These are phyloP conservation scores for Chiua virens DNA, from an alignment of 768 basidiomycete genomes.

Conservation along the genomic window DNA sequence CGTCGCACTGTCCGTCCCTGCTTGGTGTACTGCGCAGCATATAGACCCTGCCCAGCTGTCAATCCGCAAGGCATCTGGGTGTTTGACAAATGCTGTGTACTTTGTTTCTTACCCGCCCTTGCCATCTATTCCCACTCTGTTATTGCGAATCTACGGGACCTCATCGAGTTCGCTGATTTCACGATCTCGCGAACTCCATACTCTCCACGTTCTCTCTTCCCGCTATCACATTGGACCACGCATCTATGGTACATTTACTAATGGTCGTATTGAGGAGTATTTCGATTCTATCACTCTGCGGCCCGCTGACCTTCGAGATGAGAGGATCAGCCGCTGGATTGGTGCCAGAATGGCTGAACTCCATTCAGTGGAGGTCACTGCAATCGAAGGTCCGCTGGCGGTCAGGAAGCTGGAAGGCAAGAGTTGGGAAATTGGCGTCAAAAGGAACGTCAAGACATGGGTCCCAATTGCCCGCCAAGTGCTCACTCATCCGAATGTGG, in stretches of 20 bases:
- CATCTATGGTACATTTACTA: slow-evolving; percentile 92
- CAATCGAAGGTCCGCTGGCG: slow-evolving; percentile 50
- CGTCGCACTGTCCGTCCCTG: slow-evolving; percentile 52
- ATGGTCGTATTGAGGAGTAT: slow-evolving; percentile 94
- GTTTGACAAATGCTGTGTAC: slow-evolving; percentile 94
- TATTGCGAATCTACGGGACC: slow-evolving; percentile 91
- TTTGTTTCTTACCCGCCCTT: slow-evolving; percentile 78
- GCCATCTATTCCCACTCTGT: slow-evolving; percentile 57
- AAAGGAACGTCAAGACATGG: slow-evolving; percentile 73
- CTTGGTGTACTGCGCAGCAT: slow-evolving; percentile 51
- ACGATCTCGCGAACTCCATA: slow-evolving; percentile 81
- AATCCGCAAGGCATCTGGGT: slow-evolving; percentile 84
- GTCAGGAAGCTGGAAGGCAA: slow-evolving; percentile 41
- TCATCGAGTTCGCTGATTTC: slow-evolving; percentile 87
- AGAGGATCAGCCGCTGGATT: slow-evolving; percentile 77
- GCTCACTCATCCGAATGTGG: slow-evolving; percentile 57
- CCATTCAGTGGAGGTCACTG: slow-evolving; percentile 83
- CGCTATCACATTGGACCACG: slow-evolving; percentile 86
- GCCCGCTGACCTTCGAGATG: slow-evolving; percentile 74
- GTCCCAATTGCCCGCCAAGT: slow-evolving; percentile 69
- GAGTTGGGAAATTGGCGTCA: slow-evolving; percentile 58
- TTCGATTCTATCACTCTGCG: slow-evolving; percentile 86
- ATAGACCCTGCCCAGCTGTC: slow-evolving; percentile 50
- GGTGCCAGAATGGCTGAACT: slow-evolving; percentile 95
- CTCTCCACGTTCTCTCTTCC: slow-evolving; percentile 86